Percentiles rank a stretch among this genome's conserved stretches.
Evolutionary conservation across 1,139 yeast genomes (phyloP).

Genomic region (Saccharomyces pastorianus): DNA sequence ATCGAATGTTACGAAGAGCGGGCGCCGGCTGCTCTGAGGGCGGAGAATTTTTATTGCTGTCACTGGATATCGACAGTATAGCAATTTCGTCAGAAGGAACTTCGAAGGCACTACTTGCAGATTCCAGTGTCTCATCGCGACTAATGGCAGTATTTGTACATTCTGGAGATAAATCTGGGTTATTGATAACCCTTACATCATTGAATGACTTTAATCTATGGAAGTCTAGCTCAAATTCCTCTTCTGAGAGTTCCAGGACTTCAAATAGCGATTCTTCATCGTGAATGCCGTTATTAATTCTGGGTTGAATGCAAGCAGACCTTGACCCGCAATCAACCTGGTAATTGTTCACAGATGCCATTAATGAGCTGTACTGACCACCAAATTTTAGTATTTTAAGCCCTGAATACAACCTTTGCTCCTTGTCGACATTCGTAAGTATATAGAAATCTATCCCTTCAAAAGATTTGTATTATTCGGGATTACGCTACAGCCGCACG

Average conservation of each 20-base stretch:
- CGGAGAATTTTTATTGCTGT: background rate
- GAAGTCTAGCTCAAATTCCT: slow-evolving; percentile 1
- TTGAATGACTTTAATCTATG: slow-evolving; percentile 1
- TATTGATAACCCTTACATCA: slow-evolving; percentile 2
- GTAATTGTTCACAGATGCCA: background rate
- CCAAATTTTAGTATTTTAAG: background rate
- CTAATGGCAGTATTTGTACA: background rate
- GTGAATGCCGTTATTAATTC: background rate
- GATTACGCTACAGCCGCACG: background rate
- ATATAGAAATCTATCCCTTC: background rate
- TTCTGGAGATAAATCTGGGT: background rate
- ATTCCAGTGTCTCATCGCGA: background rate
- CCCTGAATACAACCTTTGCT: background rate
- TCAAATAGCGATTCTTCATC: background rate
- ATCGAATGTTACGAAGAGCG: background rate
- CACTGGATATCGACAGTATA: slow-evolving; percentile 2
- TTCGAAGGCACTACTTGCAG: background rate
- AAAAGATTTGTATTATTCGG: background rate
- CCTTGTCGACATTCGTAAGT: background rate
- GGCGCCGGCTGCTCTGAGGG: background rate
- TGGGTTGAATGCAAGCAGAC: background rate
- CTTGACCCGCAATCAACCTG: background rate
- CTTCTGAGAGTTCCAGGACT: background rate
- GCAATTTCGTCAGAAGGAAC: slow-evolving; percentile 3
- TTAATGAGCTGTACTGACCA: background rate